These are phyloP conservation scores for Hamigera avellanea DNA, from an alignment of 495 filamentous ascomycete species.

Conservation along the genomic window DNA sequence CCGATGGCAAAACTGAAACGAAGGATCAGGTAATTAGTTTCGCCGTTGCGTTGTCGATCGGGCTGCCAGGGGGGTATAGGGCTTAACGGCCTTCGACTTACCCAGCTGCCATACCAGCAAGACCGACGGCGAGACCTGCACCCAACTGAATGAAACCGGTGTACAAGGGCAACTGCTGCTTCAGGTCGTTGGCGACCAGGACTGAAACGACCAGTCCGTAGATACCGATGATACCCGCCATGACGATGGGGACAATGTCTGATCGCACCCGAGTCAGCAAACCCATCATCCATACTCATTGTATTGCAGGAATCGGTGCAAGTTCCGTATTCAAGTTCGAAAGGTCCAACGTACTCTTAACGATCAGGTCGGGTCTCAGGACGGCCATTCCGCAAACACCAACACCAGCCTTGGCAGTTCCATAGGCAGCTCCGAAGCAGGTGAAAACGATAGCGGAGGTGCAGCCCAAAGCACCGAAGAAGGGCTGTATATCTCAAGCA, in stretches of 20 bases:
- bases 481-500: slow-evolving; percentile 51
- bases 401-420: slow-evolving; percentile 98
- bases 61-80: too few relatives aligned
- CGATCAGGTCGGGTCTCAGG: slow-evolving; percentile 91
- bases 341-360: slow-evolving; percentile 72
- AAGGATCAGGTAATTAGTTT: slow-evolving; percentile 3
- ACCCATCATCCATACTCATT: too few relatives aligned
- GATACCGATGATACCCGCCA: slow-evolving; percentile 99
- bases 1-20: slow-evolving; percentile 82
- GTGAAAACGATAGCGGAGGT: slow-evolving; percentile 98
- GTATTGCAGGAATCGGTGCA: too few relatives aligned
- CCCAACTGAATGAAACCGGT: slow-evolving; percentile 96
- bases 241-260: slow-evolving; percentile 99
- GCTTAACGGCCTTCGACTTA: slow-evolving; percentile 20
- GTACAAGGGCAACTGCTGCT: slow-evolving; percentile 74
- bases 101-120: slow-evolving; percentile 95
- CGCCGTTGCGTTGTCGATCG: too few relatives aligned
- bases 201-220: slow-evolving; percentile 99
- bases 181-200: slow-evolving; percentile 84
- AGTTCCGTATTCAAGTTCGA: too few relatives aligned
- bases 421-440: slow-evolving; percentile 96
- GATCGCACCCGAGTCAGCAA: slow-evolving; percentile 11
- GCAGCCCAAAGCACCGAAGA: slow-evolving; percentile 99
- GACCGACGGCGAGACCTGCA: slow-evolving; percentile 90
- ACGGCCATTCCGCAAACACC: slow-evolving; percentile 98